Conservation (phyloP, 1,284 basidiomycete genomes). For the Butyriboletus appendiculatus region DNA sequence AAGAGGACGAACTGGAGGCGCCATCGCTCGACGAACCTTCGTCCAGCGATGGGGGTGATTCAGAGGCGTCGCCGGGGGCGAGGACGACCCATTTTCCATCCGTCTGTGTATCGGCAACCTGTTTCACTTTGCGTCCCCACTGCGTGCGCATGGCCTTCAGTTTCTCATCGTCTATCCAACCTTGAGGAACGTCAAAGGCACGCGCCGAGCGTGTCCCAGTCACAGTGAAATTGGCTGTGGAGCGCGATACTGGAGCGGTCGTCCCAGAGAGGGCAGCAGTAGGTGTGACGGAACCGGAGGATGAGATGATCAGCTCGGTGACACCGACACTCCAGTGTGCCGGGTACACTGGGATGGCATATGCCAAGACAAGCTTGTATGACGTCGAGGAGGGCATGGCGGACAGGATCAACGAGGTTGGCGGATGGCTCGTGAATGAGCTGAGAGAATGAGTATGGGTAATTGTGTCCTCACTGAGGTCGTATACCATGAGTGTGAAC, state of each 20-base stretch:
- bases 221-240: conserved; percentile 42
- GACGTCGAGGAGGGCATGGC: conserved; percentile 47
- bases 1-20: conserved; percentile 23
- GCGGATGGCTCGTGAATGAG: conserved; percentile 74
- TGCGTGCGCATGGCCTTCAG: conserved; percentile 65
- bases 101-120: conserved; percentile 69
- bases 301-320: conserved; percentile 69
- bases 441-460: conserved; percentile 62
- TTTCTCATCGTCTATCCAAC: conserved; percentile 69
- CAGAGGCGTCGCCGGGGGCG: conserved; percentile 52
- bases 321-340: conserved; percentile 78
- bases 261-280: conserved; percentile 19
- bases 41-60: conserved; percentile 4
- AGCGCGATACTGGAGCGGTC: background rate
- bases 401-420: conserved; percentile 70
- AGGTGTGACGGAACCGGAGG: conserved; percentile 23
- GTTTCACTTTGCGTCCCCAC: conserved; percentile 69
- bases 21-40: conserved; percentile 16
- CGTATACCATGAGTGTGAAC: conserved; percentile 69
- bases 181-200: conserved; percentile 67
- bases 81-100: conserved; percentile 85
- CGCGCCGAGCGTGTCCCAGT: conserved; percentile 59
- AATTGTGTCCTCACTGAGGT: conserved; percentile 53
- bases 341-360: conserved; percentile 76
- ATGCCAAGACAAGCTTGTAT: conserved; percentile 75